Conservation (phyloP, 2,329 filamentous ascomycete species). For the Periglandula ipomoeae region DNA sequence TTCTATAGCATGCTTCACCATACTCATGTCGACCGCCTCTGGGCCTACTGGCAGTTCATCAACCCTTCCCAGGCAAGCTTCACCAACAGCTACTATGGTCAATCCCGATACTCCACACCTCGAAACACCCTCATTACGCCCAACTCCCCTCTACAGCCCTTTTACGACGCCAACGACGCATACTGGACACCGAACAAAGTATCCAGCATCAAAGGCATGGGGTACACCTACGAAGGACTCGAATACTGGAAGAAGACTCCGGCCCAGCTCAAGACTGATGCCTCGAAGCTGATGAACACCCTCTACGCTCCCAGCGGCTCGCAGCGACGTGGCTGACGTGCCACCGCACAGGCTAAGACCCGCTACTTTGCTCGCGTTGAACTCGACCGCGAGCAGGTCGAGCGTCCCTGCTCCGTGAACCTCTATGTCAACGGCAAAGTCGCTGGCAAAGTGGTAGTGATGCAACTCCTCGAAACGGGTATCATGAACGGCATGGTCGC, state of each 20-base stretch:
- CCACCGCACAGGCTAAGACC: constrained; percentile 9
- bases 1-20: constrained; percentile 34
- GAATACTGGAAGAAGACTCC: constrained; percentile 24
- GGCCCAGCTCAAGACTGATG: constrained; percentile 21
- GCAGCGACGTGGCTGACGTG: not conserved
- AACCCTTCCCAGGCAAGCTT: constrained; percentile 26
- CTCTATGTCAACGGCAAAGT: constrained; percentile 23
- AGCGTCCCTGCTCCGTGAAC: constrained; percentile 25
- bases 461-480: constrained; percentile 25
- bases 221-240: constrained; percentile 31
- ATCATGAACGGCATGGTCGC: constrained; percentile 25
- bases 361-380: constrained; percentile 26
- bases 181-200: constrained; percentile 34
- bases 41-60: constrained; percentile 45
- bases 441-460: constrained; percentile 26
- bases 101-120: constrained; percentile 31
- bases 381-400: constrained; percentile 25
- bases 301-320: constrained; percentile 16
- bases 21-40: constrained; percentile 55
- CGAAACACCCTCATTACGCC: constrained; percentile 30
- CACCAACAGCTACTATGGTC: constrained; percentile 22
- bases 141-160: constrained; percentile 40
- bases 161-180: constrained; percentile 28
- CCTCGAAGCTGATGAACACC: constrained; percentile 23
- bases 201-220: constrained; percentile 22